Evolutionary conservation across 1,139 yeast genomes (phyloP), one percentile per base, ranked within the genome.

Genomic region (Debaryomyces sp.): DNA sequence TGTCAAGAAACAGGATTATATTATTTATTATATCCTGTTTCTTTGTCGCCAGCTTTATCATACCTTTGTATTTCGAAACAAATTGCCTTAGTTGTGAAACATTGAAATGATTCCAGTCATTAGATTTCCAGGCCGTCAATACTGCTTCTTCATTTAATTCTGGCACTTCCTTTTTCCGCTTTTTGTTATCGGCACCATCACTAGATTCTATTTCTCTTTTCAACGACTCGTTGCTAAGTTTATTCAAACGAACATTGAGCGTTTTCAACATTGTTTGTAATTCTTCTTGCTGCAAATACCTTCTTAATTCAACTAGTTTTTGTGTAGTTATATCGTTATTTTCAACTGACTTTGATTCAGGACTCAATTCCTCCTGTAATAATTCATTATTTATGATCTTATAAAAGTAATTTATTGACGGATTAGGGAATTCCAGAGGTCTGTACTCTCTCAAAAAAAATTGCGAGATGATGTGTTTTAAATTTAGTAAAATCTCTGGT

Each of bases 381-480:
- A 89, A 75, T 51, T 83, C 81, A 49, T 88, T 87, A 58, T 85
- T 85, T 23, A 90, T 65, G 0, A 84, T 70, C 51, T 80, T 78
- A 63, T 83, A 86, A 58, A 85, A 87, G 72, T 82, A 85, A 50
- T 82, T 84, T 39, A 91, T 65, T 2, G 79, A 69, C 0, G 96
- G 96, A 61, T 88, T 90, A 10, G 78, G 78, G 57, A 73, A 85
- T 5, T 82, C 78, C 6, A 66, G 62, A 0, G 95, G 91, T n/a
- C 69, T 64, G 58, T 85, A 89, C 13, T 65, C 61, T 21, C 55
- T 49, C 29, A 59, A 42, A 43, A 57, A 43, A 45, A 54, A 53
- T 55, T 55, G 47, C 42, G 62, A 44, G 46, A 52, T 47, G 46
- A 61, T 18, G 45, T 56, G 18, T 21, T 55, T 55, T 26, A 65